A percentile compares a stretch with the other conserved stretches of the same genome.
phyloP scores from a whole-genome alignment of 305 asterid genomes.

The Ilex paraguariensis region DNA sequence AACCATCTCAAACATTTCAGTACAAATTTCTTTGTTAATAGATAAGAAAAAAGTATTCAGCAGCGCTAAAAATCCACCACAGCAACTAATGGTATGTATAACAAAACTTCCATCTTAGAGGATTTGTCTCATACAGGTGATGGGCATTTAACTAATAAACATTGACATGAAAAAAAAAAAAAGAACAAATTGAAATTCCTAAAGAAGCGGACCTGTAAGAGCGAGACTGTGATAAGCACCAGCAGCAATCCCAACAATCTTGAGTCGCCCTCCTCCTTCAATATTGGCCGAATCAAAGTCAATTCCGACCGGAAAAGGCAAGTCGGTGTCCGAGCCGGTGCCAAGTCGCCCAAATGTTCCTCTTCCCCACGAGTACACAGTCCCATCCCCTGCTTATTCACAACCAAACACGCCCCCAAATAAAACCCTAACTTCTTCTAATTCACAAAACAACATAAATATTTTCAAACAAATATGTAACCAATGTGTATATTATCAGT shows the following conservation, averaged over 20 bases:
- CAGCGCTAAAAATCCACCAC: no score
- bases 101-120: no score
- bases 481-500: background rate
- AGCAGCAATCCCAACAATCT: slow-evolving; percentile 69
- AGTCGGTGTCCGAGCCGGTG: slow-evolving; percentile 66
- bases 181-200: background rate
- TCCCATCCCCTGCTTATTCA: slow-evolving; percentile 55
- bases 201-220: slow-evolving; percentile 51
- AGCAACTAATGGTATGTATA: no score
- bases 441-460: no score
- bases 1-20: no score
- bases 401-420: background rate
- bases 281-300: slow-evolving; percentile 29
- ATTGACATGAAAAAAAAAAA: background rate
- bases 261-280: slow-evolving; percentile 40
- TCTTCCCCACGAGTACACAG: slow-evolving; percentile 93
- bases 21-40: no score
- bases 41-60: no score
- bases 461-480: no score
- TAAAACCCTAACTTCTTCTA: no score
- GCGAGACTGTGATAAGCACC: slow-evolving; percentile 96
- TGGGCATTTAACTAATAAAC: no score
- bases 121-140: no score
- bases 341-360: slow-evolving; percentile 87
- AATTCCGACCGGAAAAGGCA: slow-evolving; percentile 40